Base-by-base conservation (phyloP, 2,329 filamentous ascomycete genomes). In the Pseudofabraea citricarpa region DNA sequence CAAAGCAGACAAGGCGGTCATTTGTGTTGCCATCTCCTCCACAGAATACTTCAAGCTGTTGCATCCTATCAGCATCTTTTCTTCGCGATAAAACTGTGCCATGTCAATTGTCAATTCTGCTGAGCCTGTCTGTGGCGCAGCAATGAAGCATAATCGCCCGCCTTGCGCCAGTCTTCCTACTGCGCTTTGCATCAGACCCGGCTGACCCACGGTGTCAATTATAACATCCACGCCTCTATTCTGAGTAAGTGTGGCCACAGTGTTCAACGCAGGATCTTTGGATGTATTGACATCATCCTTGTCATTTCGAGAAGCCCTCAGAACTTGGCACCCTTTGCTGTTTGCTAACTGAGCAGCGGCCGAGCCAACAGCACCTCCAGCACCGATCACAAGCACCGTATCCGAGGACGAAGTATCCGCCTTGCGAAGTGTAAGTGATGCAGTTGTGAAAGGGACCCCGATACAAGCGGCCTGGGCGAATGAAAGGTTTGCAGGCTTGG, bases 1-100 rank as follows among this genome's bases (percentile, higher is more conserved):
- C 19, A 42, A 35, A 7, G 37, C 13, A 1, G 39, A 45, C 56
- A 83, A 81, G 74, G 73, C 74, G 45, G 79, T 72, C 37, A 57
- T 31, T 36, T 48, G 43, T 13, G 12, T 20, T 2, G 48, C 56
- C 38, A 51, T 44, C n/a, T 54, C 54, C 31, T 48, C 45, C 2
- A 47, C 50, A 5, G 33, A 24, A 44, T 54, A 55, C 6, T 41
- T n/a, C 18, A 58, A 38, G 5, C 50, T 49, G 48, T 58, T 58
- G 29, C 47, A 45, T 3, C 55, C 55, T 13, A 52, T 35, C 9
- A 57, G 6, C 3, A 26, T 43, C 31, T 51, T 54, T 33, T 53
- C 55, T 18, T 48, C 40, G 12, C 55, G 42, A 49, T 57, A 58
- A 35, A 58, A 57, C 31, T 50, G 48, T 19, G 45, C 13, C 55